Percentiles rank a stretch among this genome's conserved stretches.
phyloP scores from a whole-genome alignment of 148 eudicot genomes.

The Rheum nobile region DNA sequence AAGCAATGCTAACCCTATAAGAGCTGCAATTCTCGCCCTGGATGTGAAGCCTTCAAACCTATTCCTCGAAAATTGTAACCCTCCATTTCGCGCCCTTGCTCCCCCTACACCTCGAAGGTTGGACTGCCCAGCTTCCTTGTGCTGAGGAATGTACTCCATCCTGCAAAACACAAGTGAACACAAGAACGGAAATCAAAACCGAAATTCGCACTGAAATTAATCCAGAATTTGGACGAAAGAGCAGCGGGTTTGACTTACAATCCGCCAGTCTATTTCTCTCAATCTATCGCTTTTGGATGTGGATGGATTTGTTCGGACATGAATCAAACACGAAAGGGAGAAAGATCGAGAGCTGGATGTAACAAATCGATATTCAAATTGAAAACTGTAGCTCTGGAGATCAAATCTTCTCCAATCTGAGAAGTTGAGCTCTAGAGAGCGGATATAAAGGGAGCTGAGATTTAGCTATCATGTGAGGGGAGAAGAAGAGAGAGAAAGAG shows the following conservation, averaged over 20 bases:
- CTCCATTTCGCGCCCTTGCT: background rate
- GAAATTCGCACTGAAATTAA: background rate
- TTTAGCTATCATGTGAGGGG: background rate
- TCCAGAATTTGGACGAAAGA: background rate
- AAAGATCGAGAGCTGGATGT: background rate
- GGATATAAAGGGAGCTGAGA: background rate
- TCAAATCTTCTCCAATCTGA: conserved; percentile 1
- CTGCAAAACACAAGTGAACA: background rate
- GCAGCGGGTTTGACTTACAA: background rate
- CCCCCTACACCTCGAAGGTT: background rate
- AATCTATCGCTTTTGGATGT: background rate
- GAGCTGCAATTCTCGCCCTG: conserved; percentile 34
- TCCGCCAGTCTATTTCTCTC: background rate
- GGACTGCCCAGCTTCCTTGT: background rate
- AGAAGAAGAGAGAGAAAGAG: background rate
- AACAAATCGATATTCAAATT: background rate
- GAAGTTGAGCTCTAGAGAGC: background rate
- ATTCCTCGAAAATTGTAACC: background rate
- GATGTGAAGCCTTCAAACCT: conserved; percentile 40
- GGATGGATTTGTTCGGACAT: conserved; percentile 2
- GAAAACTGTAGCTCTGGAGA: background rate
- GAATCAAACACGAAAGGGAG: background rate
- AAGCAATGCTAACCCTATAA: conserved; percentile 30
- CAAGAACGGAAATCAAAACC: background rate
- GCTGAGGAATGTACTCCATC: conserved; percentile 10